These are phyloP conservation scores for Trichosporon coremiiforme DNA, from an alignment of 1,284 basidiomycete species.

Conservation along the genomic window DNA sequence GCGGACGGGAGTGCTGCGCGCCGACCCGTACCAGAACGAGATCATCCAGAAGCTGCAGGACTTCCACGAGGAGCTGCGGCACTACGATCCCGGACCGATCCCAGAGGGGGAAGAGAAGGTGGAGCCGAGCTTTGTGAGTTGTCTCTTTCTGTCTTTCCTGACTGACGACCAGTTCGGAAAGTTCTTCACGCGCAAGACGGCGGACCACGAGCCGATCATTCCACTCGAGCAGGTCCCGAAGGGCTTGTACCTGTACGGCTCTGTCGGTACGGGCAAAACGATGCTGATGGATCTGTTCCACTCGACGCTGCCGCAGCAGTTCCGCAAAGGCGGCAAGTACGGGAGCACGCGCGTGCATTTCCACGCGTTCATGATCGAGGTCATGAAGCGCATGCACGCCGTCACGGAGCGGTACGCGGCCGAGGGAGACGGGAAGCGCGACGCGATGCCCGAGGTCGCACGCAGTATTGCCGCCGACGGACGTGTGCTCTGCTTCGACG, in stretches of 20 bases:
- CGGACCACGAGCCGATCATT: slow-evolving; percentile 51
- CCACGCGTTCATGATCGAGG: slow-evolving; percentile 98
- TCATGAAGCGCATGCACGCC: slow-evolving; percentile 72
- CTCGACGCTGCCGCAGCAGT: slow-evolving; percentile 76
- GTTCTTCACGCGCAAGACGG: slow-evolving; percentile 61
- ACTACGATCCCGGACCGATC: slow-evolving; percentile 71
- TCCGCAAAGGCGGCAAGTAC: slow-evolving; percentile 56
- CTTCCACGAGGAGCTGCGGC: slow-evolving; percentile 71
- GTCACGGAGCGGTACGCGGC: slow-evolving; percentile 65
- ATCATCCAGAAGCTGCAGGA: slow-evolving; percentile 81
- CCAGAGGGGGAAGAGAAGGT: slow-evolving; percentile 57
- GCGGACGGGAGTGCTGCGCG: slow-evolving; percentile 67
- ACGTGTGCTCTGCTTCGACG: slow-evolving; percentile 91
- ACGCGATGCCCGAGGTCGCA: slow-evolving; percentile 82
- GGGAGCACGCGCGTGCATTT: slow-evolving; percentile 88
- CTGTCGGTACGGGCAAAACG: slow-evolving; percentile 90
- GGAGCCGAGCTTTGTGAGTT: slow-evolving; percentile 41
- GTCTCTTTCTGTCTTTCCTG: slow-evolving; percentile 15
- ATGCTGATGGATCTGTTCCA: slow-evolving; percentile 99
- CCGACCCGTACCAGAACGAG: slow-evolving; percentile 79
- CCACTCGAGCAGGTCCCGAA: slow-evolving; percentile 66
- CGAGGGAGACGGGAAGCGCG: slow-evolving; percentile 65
- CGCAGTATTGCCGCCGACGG: slow-evolving; percentile 83
- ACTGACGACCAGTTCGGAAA: slow-evolving; percentile 62
- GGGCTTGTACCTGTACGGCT: slow-evolving; percentile 94